Percentiles rank a stretch among this genome's conserved stretches.
phyloP scores from a whole-genome alignment of 2,329 filamentous ascomycete genomes.

The Clonostachys chloroleuca region DNA sequence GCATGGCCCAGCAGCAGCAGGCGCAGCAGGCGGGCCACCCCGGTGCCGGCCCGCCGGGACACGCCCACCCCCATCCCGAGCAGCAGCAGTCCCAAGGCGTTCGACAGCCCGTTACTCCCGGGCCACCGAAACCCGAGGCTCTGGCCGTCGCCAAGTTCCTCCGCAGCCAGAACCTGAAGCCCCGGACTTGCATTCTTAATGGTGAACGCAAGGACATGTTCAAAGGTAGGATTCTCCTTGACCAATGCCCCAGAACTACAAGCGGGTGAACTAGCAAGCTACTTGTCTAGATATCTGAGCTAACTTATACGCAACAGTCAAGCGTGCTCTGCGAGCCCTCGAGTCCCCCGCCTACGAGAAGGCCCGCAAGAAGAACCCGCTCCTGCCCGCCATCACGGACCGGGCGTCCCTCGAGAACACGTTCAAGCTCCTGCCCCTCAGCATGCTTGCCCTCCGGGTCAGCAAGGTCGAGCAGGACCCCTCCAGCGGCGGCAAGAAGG shows the following conservation, averaged over 20 bases:
- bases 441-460: conserved; percentile 88
- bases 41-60: conserved; percentile 8
- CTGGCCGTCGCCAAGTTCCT: conserved; percentile 88
- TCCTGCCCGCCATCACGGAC: conserved; percentile 84
- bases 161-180: conserved; percentile 78
- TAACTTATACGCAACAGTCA: conserved; percentile 54
- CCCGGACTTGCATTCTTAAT: conserved; percentile 85
- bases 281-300: too few species aligned
- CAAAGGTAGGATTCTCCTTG: conserved; percentile 54
- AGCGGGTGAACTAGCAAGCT: not conserved
- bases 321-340: conserved; percentile 88
- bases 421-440: conserved; percentile 93
- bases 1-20: conserved; percentile 35
- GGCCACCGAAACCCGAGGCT: conserved; percentile 83
- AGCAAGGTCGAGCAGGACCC: conserved; percentile 68
- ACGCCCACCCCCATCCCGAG: conserved; percentile 15
- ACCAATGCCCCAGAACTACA: too few species aligned
- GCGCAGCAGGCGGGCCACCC: conserved; percentile 26
- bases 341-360: conserved; percentile 88
- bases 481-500: conserved; percentile 59
- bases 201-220: conserved; percentile 99
- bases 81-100: conserved; percentile 27
- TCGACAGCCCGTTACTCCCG: conserved; percentile 65
- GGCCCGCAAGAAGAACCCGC: conserved; percentile 82
- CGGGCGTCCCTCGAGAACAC: conserved; percentile 85